phyloP scores from a whole-genome alignment of 2,329 filamentous ascomycete genomes.

The Penicillium sp. region DNA sequence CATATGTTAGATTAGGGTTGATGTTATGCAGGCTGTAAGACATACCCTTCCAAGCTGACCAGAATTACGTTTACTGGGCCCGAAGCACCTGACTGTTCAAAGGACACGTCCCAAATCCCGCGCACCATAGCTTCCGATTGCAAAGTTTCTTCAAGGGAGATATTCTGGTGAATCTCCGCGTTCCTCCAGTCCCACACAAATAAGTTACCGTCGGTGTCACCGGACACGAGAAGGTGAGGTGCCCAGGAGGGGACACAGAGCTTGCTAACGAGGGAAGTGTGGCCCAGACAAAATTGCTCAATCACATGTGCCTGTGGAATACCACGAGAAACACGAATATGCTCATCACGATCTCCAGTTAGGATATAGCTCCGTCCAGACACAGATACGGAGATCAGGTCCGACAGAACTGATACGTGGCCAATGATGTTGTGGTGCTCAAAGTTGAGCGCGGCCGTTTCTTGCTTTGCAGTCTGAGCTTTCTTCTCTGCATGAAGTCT shows the following conservation, averaged over 20 bases:
- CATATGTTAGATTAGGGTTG: constrained; percentile 36
- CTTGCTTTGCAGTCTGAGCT: constrained; percentile 40
- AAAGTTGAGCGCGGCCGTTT: constrained; percentile 59
- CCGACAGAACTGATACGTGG: constrained; percentile 92
- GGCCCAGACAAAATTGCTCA: constrained; percentile 84
- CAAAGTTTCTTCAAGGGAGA: constrained; percentile 26
- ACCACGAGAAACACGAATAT: constrained; percentile 84
- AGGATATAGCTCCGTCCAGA: constrained; percentile 59
- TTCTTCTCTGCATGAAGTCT: constrained; percentile 46
- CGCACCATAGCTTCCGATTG: constrained; percentile 47
- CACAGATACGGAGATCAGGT: constrained; percentile 60
- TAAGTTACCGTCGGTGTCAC: constrained; percentile 78
- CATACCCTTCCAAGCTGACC: constrained; percentile 62
- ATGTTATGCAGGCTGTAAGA: constrained; percentile 2
- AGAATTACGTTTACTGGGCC: constrained; percentile 39
- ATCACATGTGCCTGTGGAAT: constrained; percentile 84
- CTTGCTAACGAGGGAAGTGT: constrained; percentile 78
- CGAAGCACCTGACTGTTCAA: constrained; percentile 17
- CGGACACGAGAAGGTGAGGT: constrained; percentile 72
- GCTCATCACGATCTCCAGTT: constrained; percentile 71
- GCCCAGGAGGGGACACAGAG: constrained; percentile 63
- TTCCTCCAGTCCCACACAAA: constrained; percentile 79
- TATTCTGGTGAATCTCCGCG: constrained; percentile 32
- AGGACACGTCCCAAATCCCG: constrained; percentile 49
- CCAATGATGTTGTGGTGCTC: constrained; percentile 79